Conservation (phyloP, 1,139 yeast genomes). For the Yamadazyma oceani region DNA sequence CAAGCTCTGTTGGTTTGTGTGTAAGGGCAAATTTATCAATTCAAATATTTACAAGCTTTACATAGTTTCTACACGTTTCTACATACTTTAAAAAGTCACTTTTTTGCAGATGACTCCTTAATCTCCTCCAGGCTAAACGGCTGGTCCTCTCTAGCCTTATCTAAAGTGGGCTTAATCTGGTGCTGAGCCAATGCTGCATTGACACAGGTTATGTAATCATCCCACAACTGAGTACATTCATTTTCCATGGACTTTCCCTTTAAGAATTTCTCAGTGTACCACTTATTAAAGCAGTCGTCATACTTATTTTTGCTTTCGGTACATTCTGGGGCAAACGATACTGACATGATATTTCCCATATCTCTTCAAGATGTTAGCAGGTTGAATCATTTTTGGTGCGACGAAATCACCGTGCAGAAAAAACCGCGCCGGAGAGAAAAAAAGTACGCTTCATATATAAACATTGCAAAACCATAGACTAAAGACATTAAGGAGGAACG, state of each 20-base stretch:
- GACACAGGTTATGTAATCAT: slow-evolving; percentile 80
- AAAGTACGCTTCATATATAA: neutral
- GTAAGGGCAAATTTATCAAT: too few species aligned
- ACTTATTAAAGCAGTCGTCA: slow-evolving; percentile 88
- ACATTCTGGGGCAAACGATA: slow-evolving; percentile 96
- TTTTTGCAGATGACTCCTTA: neutral
- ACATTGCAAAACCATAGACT: neutral
- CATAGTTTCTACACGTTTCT: too few species aligned
- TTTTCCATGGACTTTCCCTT: slow-evolving; percentile 72
- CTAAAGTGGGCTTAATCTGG: slow-evolving; percentile 81
- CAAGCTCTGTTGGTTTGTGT: too few species aligned
- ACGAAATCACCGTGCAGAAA: too few species aligned
- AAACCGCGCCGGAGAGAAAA: too few species aligned
- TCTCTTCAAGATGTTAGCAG: too few species aligned
- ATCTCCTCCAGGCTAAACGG: slow-evolving; percentile 56
- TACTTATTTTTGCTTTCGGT: slow-evolving; percentile 80
- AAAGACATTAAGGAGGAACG: neutral
- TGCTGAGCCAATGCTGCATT: slow-evolving; percentile 70
- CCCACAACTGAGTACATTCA: slow-evolving; percentile 91
- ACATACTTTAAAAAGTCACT: too few species aligned
- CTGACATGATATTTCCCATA: slow-evolving; percentile 86
- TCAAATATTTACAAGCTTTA: too few species aligned
- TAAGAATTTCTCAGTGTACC: slow-evolving; percentile 91
- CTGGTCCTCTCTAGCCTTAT: slow-evolving; percentile 88
- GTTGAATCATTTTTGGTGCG: too few species aligned